Evolutionary conservation across 176 grass and related monocot genomes (phyloP).

Genomic region (Canna indica): DNA sequence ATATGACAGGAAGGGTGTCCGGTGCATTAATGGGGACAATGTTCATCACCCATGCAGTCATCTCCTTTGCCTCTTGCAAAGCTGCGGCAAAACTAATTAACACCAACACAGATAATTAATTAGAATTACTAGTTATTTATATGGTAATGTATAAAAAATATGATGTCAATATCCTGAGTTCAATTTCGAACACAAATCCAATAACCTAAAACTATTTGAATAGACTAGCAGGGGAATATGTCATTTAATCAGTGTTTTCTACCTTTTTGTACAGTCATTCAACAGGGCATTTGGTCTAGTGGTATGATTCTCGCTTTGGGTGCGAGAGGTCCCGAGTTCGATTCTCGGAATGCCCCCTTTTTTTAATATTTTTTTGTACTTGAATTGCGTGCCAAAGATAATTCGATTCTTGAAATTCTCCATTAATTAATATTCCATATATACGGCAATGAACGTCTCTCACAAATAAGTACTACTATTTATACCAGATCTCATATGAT

Average conservation of each 20-base stretch:
- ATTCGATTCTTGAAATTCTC: slow-evolving; percentile 99
- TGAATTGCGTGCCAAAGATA: slow-evolving; percentile 99
- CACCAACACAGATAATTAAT: background rate
- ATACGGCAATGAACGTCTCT: too few species aligned
- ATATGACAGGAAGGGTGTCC: slow-evolving; percentile 24
- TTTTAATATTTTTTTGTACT: too few species aligned
- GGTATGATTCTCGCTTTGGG: slow-evolving; percentile 99
- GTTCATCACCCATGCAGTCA: slow-evolving; percentile 23
- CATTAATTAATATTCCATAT: too few species aligned
- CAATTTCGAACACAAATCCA: too few species aligned
- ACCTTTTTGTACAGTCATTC: too few species aligned
- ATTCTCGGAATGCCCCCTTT: slow-evolving; percentile 99
- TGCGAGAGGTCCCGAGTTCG: slow-evolving; percentile 93
- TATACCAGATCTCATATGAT: background rate
- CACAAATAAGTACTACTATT: too few species aligned
- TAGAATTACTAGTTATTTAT: background rate
- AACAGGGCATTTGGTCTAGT: slow-evolving; percentile 99
- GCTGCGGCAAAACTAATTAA: slow-evolving; percentile 25
- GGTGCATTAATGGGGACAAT: slow-evolving; percentile 20
- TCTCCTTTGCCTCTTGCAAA: slow-evolving; percentile 8
- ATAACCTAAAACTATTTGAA: too few species aligned
- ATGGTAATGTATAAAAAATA: too few species aligned
- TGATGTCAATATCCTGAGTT: too few species aligned
- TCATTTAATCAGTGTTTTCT: too few species aligned
- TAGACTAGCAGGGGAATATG: too few species aligned